Evolutionary conservation across 495 filamentous ascomycete species (phyloP), one percentile per base, ranked within the genome.

Genomic region (Daldinia decipiens): DNA sequence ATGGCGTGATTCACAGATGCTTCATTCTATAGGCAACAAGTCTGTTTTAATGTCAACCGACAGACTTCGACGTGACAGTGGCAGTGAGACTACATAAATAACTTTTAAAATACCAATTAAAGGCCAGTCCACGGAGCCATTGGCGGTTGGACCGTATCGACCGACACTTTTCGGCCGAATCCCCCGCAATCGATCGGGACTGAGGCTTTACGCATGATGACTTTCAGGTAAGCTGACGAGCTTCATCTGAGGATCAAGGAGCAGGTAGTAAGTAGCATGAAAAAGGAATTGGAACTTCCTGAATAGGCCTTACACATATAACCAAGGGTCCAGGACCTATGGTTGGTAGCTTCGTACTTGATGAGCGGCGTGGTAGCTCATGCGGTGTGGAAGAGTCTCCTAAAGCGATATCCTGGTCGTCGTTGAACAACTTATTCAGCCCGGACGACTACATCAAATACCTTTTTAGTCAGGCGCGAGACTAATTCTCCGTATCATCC

Each of bases 121-220:
- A 17, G 7, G 9, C 7, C 8, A 45, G 40, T 45, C 17, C 17
- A 45, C 40, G 8, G 40, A 6, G 19, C 3, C 5, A 8, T 45
- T 21, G 6, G 3, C 17, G n/a, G 40, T 17, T 45, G 6, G 8
- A 3, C 40, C 43, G 9, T 12, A n/a, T 47, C 43, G 17, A 47
- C 43, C 43, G 43, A 47, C 3, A 1, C 9, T 47, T 47, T 47
- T 47, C 43, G 43, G 43, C 43, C 43, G 43, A 47, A 47, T 47
- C 17, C 8, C 43, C 43, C 19, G 19, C 43, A 24, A 24, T 47
- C 43, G 17, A 47, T 21, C 17, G 19, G 19, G 7, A 21, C 8
- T 11, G 43, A 47, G 19, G 9, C n/a, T 47, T 47, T 47, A 6
- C 21, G 15, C 40, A 45, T 45, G 7, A 19, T 45, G 17, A 45